phyloP scores from a whole-genome alignment of 495 filamentous ascomycete genomes.

The Achaetomiella virescens region DNA sequence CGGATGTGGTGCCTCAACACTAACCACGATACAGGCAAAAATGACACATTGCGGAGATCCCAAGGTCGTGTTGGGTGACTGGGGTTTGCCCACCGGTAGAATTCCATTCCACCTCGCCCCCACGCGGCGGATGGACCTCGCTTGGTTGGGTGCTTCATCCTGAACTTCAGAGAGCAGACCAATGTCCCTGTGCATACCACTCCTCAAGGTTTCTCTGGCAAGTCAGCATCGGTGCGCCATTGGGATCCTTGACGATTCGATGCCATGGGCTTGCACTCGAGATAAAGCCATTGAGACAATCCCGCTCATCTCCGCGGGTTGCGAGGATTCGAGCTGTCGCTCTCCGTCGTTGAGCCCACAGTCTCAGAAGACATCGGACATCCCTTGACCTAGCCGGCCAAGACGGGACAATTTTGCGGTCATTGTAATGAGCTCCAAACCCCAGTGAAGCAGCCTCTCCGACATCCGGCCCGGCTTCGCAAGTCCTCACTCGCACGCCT shows the following conservation, averaged over 20 bases:
- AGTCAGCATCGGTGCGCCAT: too few species aligned
- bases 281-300: background rate
- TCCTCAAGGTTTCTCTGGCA: background rate
- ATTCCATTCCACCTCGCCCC: constrained; percentile 5
- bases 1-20: background rate
- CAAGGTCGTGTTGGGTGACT: constrained; percentile 2
- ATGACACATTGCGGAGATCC: constrained; percentile 13
- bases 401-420: constrained; percentile 20
- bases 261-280: too few species aligned
- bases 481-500: background rate
- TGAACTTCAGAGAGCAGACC: background rate
- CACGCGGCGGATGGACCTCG: constrained; percentile 1
- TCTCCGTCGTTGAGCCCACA: background rate
- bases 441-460: constrained; percentile 9
- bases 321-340: background rate
- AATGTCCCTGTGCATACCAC: background rate
- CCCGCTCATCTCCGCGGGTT: constrained; percentile 1
- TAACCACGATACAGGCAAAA: constrained; percentile 13
- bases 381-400: constrained; percentile 7
- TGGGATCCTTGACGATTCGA: background rate
- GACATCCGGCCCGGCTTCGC: constrained; percentile 23
- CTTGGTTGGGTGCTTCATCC: background rate
- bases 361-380: background rate
- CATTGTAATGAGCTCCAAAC: background rate
- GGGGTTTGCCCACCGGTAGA: constrained; percentile 13